Evolutionary conservation across 208 protist species (phyloP).

Genomic region (Entamoeba histolytica): DNA sequence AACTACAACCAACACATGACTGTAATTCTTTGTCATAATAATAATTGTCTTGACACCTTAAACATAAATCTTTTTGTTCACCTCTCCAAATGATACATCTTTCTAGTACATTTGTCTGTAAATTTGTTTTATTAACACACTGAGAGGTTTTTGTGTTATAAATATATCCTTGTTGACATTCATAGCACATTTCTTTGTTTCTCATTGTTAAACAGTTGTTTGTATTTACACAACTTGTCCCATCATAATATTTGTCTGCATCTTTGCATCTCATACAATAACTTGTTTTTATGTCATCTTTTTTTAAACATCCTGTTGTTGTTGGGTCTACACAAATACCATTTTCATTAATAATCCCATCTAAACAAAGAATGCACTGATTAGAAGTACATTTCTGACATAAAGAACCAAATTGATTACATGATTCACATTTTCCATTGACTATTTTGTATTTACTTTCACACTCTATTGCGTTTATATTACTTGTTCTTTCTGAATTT

Average conservation of each 20-base stretch:
- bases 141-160: no score
- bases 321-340: neutral
- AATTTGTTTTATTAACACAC: no score
- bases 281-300: neutral
- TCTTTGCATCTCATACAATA: neutral
- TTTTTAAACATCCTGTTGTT: neutral
- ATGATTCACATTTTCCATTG: neutral
- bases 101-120: no score
- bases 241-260: neutral
- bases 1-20: no score
- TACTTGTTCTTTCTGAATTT: neutral
- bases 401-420: neutral
- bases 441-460: neutral
- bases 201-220: no score
- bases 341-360: neutral
- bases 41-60: no score
- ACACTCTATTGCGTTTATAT: neutral
- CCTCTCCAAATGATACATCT: no score
- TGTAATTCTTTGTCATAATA: no score
- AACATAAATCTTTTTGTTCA: no score
- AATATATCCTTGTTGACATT: no score
- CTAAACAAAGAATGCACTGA: neutral
- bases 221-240: neutral
- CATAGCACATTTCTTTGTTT: no score
- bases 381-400: neutral